Base-by-base conservation (phyloP, 1,284 basidiomycete species). In the Cutaneotrichosporon dermatis region DNA sequence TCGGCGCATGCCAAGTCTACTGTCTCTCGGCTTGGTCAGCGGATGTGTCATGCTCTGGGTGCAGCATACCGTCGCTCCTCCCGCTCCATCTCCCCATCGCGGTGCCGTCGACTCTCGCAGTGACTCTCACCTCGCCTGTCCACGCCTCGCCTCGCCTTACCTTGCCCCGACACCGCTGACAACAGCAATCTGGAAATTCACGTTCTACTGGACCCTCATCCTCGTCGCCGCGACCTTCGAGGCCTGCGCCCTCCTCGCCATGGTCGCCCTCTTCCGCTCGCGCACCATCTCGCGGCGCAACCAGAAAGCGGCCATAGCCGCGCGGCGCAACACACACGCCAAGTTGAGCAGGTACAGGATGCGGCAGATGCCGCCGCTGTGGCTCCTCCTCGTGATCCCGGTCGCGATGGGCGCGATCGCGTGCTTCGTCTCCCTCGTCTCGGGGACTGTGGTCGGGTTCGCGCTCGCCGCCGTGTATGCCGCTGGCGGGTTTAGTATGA, bases 131-230 rank as follows among this genome's bases (percentile, higher is more conserved):
- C 25, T 25, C 25, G 25, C 25, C 25, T 25, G 25, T 25, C 25
- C 25, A 25, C 25, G 25, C 25, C 25, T 25, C 25, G 25, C 25
- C 25, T 25, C 25, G 25, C 25, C 25, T 25, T 25, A 25, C 25
- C 36, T 8, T 39, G n/a, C 36, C 36, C 4, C 11, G 12, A 7
- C 13, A 15, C 4, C 12, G 36, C 60, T 62, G 39, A 60, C 57
- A 39, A 13, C 64, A 91, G 90, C 89, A 60, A 80, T 92, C 57
- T 92, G 90, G 79, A 81, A 81, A 35, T 92, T 90, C 78, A 92
- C 89, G 8, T 80, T 92, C 37, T 92, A 87, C 73, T 93, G 90
- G 90, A 88, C 85, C 1, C 76, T 92, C 36, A 80, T 89, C 55
- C 85, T 92, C 67, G 84, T 90, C 73, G 82, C 82, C 2, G 87